Base-by-base conservation (phyloP, 106 monocot genomes). In the Acanthochlamys bracteata region DNA sequence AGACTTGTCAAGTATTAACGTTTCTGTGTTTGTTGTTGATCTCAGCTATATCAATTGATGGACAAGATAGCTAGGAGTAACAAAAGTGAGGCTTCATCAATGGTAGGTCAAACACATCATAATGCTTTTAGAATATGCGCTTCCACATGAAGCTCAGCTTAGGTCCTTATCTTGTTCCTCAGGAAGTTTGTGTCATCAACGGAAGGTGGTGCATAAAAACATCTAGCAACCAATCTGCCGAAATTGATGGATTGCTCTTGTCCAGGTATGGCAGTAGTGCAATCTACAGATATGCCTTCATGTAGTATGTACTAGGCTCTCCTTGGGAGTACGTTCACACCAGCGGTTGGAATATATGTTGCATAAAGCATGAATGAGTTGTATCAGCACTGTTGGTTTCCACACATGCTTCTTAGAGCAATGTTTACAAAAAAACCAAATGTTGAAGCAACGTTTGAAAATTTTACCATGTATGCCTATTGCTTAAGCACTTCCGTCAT, bases 151-250 rank as follows among this genome's bases (percentile, higher is more conserved):
- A 45, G 10, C 13, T 9, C 43, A 9, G 43, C 7, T 45, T 13
- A 9, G 43, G 43, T 7, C 13, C n/a, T n/a, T n/a, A n/a, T 45
- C 43, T 45, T 45, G 43, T 59, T 25, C 55, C 58, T 65, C 46
- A 89, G 89, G 85, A 89, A 73, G 51, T 82, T 45, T 85, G 75
- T 66, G 74, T 67, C 77, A 46, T 75, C 56, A 77, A 82, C 72
- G 89, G 85, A 64, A 74, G 89, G 70, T 85, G 82, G 85, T 89
- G 89, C 60, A 25, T 89, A 42, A 85, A 79, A 75, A 57, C 63
- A 51, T 27, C 53, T 19, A 39, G 51, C 21, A 63, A 67, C 58
- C 23, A 77, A 19, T 21, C 24, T 60, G 17, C 68, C 69, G 60
- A 42, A 17, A 51, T 79, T 60, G 75, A 77, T 55, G 89, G 85